Evolutionary conservation across 495 filamentous ascomycete genomes (phyloP).

Genomic region (Glarea lozoyensis): DNA sequence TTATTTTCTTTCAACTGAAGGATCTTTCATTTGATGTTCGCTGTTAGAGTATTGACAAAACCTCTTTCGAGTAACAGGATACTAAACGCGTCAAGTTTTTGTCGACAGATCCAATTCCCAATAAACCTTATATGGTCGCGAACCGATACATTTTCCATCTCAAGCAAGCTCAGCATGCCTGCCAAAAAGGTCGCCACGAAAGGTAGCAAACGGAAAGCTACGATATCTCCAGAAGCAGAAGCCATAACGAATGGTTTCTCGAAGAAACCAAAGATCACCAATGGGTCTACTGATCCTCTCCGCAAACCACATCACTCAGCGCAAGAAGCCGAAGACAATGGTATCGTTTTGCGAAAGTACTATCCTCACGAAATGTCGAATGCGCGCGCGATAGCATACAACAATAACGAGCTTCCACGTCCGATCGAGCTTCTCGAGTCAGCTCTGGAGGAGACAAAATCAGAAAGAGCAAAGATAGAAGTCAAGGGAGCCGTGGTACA

Average conservation of each 20-base stretch:
- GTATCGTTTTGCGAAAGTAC: slow-evolving; percentile 67
- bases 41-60: too few species aligned
- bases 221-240: not conserved
- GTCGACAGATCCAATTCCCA: too few species aligned
- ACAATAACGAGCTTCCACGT: slow-evolving; percentile 50
- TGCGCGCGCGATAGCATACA: slow-evolving; percentile 63
- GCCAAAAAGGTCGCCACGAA: slow-evolving; percentile 3
- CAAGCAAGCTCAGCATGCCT: slow-evolving; percentile 1
- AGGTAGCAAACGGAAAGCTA: slow-evolving; percentile 13
- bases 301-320: slow-evolving; percentile 31
- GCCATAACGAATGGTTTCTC: not conserved
- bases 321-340: slow-evolving; percentile 49
- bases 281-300: slow-evolving; percentile 21
- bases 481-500: slow-evolving; percentile 65
- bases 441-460: slow-evolving; percentile 43
- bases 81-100: too few species aligned
- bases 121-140: too few species aligned
- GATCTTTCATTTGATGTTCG: too few species aligned
- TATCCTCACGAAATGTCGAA: slow-evolving; percentile 84
- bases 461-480: slow-evolving; percentile 32
- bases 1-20: too few species aligned
- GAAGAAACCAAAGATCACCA: slow-evolving; percentile 9
- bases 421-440: slow-evolving; percentile 56
- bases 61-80: too few species aligned
- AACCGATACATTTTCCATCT: not conserved